Percentiles rank a stretch among this genome's conserved stretches.
Conservation (phyloP, 805 yeast species). For the Wickerhamiella spandovensis region DNA sequence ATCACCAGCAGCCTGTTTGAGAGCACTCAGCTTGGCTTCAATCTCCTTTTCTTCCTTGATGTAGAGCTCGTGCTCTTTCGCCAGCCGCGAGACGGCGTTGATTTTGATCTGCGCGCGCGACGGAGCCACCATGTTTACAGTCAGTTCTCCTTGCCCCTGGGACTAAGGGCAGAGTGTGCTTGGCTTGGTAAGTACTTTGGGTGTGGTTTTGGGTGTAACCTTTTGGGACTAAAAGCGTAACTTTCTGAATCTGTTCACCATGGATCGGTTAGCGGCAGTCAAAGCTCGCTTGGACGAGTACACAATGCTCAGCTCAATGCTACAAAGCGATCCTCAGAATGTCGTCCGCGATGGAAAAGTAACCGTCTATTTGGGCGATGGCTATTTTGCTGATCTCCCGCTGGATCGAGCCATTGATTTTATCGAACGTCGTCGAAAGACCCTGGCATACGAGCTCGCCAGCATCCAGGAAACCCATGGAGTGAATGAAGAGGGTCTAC, state of each 20-base stretch:
- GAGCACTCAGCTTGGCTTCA: constrained; percentile 31
- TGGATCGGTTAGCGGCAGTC: neutral
- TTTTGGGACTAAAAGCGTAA: too few species aligned
- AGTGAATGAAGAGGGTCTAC: constrained; percentile 36
- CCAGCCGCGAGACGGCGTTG: constrained; percentile 51
- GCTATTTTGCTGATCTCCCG: constrained; percentile 19
- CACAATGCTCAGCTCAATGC: constrained; percentile 1
- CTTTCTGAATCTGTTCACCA: too few species aligned
- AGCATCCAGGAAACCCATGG: constrained; percentile 11
- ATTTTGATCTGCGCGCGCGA: constrained; percentile 56
- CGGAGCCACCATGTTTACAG: constrained; percentile 41
- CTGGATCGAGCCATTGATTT: constrained; percentile 12
- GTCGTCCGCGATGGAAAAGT: constrained; percentile 3
- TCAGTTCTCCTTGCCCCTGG: too few species aligned
- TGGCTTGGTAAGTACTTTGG: neutral
- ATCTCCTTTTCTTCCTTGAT: constrained; percentile 46
- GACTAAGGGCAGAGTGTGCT: too few species aligned
- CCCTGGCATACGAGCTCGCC: constrained; percentile 8
- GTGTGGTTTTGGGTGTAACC: too few species aligned
- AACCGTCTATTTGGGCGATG: constrained; percentile 20
- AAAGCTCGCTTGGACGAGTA: constrained; percentile 8
- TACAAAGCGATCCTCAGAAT: neutral
- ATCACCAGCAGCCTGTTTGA: constrained; percentile 35
- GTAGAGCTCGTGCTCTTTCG: constrained; percentile 55
- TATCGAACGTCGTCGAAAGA: constrained; percentile 10